Evolutionary conservation across 768 basidiomycete genomes (phyloP), one percentile per base, ranked within the genome.

Genomic region (Hypsizygus marmoreus): DNA sequence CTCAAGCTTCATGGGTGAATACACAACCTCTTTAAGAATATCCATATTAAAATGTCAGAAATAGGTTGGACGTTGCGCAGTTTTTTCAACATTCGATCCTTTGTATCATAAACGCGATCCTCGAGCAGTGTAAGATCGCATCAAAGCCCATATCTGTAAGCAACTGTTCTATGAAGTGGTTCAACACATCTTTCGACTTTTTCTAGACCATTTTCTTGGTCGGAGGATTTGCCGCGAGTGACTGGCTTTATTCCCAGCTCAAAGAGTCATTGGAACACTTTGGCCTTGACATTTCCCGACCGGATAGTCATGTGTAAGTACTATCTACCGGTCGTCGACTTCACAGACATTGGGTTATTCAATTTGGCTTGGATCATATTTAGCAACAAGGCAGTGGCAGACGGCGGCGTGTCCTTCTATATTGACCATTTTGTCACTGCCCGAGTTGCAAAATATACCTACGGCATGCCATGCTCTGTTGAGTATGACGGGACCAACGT

Each of bases 181-280:
- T n/a, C n/a, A 20, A 24, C 30, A 17, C 13, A 24, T 12, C 16
- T 31, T 9, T 10, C 13, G 17, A 29, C 2, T 29, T 3, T n/a
- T 23, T 8, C 10, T 40, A 73, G 69, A 47, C 65, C 10, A 66
- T 77, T 17, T 71, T 80, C 41, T 60, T 80, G 10, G 78, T 81
- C 2, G 79, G 80, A 6, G 79, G 77, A 0, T 80, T 80, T 57
- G 72, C 74, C 8, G 74, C 76, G 1, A 79, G 71, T 46, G 71
- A 74, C 33, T 79, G 71, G 68, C 57, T 81, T 13, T 79, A 73
- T 48, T 50, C 61, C 2, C 63, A 66, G 35, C 66, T 79, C 16
- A 69, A 71, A 40, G 52, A 47, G 22, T 53, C 68, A 11, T 65
- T 79, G 5, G 61, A 66, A 12, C 41, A 55, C 3, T 24, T 66